Evolutionary conservation across 129 eudicot species (phyloP), one percentile per base, ranked within the genome.

Genomic region (Flaveria trinervia): DNA sequence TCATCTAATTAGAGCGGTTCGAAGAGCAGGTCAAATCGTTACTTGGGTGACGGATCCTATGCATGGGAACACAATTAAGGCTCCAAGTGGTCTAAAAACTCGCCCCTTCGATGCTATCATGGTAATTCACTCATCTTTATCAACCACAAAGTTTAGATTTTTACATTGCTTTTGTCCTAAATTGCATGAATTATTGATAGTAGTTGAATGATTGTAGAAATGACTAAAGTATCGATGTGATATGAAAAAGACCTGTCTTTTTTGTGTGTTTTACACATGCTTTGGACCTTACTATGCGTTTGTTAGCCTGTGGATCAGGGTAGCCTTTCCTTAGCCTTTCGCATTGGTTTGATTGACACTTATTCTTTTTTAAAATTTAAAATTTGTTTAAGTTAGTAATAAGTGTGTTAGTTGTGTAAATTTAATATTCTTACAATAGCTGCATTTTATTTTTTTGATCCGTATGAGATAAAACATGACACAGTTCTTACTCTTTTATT

Each of bases 1-100:
- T 20, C 13, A 56, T 20, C 30, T 56, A 9, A 56, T 56, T 20
- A 56, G 64, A 20, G 64, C 64, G 14, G 64, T 56, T 8, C 64
- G 64, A 18, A 56, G 64, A 20, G 30, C 64, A 1, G 64, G 64
- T 20, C 64, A 56, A 56, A 8, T 56, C 1, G 64, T 56, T 18
- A 56, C 64, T 8, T 56, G 64, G 64, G 64, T 56, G 14, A 56
- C 64, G 5, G 64, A 56, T 56, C 64, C 64, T 56, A 56, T 56
- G 64, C 64, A 56, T 20, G 64, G 64, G 30, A 56, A 56, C 64
- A 56, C 64, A 1, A 56, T 56, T 20, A 56, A 56, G 64, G 64
- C 64, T 56, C 64, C 64, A 56, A 56, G 25, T 20, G 64, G 64
- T 18, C 22, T 56, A 8, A 56, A 56, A 56, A 56, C 64, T 18